Evolutionary conservation across 495 filamentous ascomycete species (phyloP).

Genomic region (Penicillium desertorum): DNA sequence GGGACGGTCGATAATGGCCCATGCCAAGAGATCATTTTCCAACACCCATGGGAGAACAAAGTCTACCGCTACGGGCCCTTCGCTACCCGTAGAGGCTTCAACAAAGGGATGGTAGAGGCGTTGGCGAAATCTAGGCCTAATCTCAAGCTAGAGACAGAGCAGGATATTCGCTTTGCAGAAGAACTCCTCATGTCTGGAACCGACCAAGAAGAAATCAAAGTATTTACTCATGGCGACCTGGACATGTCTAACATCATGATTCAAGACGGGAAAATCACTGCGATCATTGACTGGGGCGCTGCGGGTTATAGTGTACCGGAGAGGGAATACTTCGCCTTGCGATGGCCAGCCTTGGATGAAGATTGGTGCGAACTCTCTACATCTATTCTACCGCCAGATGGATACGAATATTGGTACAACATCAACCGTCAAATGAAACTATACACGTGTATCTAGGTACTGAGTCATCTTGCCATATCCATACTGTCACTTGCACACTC

Average conservation of each 20-base stretch:
- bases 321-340: slow-evolving; percentile 20
- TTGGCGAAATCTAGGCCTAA: background rate
- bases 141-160: background rate
- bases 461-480: background rate
- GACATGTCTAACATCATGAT: slow-evolving; percentile 16
- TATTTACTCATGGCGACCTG: slow-evolving; percentile 24
- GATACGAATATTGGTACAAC: background rate
- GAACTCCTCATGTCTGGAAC: background rate
- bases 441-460: background rate
- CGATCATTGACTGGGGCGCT: slow-evolving; percentile 23
- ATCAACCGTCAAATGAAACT: background rate
- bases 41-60: background rate
- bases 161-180: background rate
- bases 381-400: background rate
- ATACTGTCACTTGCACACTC: too few relatives aligned
- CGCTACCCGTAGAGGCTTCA: background rate
- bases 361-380: slow-evolving; percentile 14
- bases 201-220: slow-evolving; percentile 7
- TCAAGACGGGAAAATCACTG: slow-evolving; percentile 7
- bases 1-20: background rate
- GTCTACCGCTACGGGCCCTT: background rate
- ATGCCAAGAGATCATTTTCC: background rate
- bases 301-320: slow-evolving; percentile 22
- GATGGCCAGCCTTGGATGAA: slow-evolving; percentile 15
- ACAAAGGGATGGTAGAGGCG: background rate